These are phyloP conservation scores for Astraeus odoratus DNA, from an alignment of 768 basidiomycete genomes.

Conservation along the genomic window DNA sequence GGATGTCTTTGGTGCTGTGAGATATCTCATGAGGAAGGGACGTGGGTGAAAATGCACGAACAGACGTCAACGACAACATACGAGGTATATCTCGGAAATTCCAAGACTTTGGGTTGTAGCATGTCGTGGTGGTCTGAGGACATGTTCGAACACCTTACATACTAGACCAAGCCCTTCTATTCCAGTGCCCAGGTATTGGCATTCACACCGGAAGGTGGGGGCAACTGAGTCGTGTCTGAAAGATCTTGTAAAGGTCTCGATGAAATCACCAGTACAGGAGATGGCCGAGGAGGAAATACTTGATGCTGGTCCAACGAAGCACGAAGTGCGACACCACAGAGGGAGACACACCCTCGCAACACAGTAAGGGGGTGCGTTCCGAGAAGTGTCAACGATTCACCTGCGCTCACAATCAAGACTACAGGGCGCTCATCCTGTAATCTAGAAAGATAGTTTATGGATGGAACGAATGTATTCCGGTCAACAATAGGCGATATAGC, in stretches of 20 bases:
- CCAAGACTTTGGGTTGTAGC: slow-evolving; percentile 28
- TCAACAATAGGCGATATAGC: neutral
- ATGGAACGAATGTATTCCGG: slow-evolving; percentile 14
- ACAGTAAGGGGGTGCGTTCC: slow-evolving; percentile 60
- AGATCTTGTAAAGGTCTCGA: slow-evolving; percentile 6
- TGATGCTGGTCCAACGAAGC: slow-evolving; percentile 36
- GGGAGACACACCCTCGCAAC: slow-evolving; percentile 50
- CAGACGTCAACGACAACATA: slow-evolving; percentile 22
- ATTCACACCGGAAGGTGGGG: neutral
- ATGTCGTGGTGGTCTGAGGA: slow-evolving; percentile 47
- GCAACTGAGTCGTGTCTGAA: slow-evolving; percentile 11
- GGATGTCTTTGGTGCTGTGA: slow-evolving; percentile 22
- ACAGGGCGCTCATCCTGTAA: slow-evolving; percentile 22
- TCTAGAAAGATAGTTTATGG: slow-evolving; percentile 30
- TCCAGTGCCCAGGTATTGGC: slow-evolving; percentile 47
- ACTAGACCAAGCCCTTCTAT: slow-evolving; percentile 62
- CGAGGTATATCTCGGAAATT: slow-evolving; percentile 44
- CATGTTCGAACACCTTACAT: slow-evolving; percentile 53
- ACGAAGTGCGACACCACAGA: slow-evolving; percentile 52
- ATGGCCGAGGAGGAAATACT: slow-evolving; percentile 72
- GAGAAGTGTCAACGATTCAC: slow-evolving; percentile 55
- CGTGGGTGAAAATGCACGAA: slow-evolving; percentile 8
- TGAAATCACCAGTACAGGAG: slow-evolving; percentile 56
- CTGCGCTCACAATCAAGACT: slow-evolving; percentile 37
- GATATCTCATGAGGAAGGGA: slow-evolving; percentile 16